These are phyloP conservation scores for Turnera subulata DNA, from an alignment of 345 rosid genomes.

Conservation along the genomic window DNA sequence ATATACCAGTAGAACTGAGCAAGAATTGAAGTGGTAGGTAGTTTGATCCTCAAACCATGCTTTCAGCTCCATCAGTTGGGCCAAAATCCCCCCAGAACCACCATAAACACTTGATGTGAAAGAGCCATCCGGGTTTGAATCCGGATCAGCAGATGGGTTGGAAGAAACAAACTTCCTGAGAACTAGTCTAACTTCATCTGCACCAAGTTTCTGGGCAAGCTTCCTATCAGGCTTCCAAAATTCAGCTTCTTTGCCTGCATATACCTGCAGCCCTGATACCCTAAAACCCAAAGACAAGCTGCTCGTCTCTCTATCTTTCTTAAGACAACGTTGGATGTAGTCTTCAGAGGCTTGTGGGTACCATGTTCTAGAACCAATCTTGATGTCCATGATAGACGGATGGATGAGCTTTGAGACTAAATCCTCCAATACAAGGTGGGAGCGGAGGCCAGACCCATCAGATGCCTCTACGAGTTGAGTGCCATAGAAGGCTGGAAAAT, in stretches of 20 bases:
- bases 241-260: conserved; percentile 34
- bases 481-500: conserved; percentile 71
- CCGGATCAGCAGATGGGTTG: conserved; percentile 29
- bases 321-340: conserved; percentile 55
- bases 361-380: conserved; percentile 98
- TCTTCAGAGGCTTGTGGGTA: conserved; percentile 73
- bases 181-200: conserved; percentile 48
- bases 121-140: conserved; percentile 48
- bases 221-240: conserved; percentile 70
- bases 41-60: conserved; percentile 95
- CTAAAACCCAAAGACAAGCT: conserved; percentile 62
- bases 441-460: conserved; percentile 59
- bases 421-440: conserved; percentile 71
- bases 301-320: conserved; percentile 58
- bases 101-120: conserved; percentile 55
- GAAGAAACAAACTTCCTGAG: conserved; percentile 83
- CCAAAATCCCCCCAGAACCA: conserved; percentile 59
- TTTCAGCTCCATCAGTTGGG: conserved; percentile 73
- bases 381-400: conserved; percentile 79
- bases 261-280: conserved; percentile 67
- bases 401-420: conserved; percentile 26
- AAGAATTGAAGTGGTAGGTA: conserved; percentile 71
- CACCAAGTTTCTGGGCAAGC: conserved; percentile 33
- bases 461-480: conserved; percentile 70
- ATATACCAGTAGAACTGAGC: conserved; percentile 72